A percentile compares a stretch with the other conserved stretches of the same genome.
Conservation (phyloP, 1,139 yeast genomes). For the Suhomyces bokatorum region DNA sequence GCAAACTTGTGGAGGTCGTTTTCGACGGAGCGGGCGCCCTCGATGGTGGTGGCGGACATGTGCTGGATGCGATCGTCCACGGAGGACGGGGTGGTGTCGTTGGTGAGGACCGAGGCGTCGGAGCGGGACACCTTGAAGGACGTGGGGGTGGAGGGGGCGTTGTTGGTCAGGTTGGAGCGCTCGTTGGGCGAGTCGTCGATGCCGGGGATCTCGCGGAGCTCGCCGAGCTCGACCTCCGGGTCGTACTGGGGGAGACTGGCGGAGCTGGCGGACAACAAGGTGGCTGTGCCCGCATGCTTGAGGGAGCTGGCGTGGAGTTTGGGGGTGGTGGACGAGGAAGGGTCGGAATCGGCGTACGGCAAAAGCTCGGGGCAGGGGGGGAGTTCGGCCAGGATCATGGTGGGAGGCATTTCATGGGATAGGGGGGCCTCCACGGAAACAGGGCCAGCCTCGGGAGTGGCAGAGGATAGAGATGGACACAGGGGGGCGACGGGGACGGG, state of each 20-base stretch:
- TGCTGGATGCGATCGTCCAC: conserved; percentile 9
- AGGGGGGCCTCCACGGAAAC: not conserved
- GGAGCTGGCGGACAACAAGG: conserved; percentile 3
- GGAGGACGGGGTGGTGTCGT: conserved; percentile 40
- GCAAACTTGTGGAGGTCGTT: not conserved
- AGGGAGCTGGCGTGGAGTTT: not conserved
- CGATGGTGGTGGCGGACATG: conserved; percentile 7
- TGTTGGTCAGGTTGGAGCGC: conserved; percentile 7
- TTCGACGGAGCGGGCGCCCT: not conserved
- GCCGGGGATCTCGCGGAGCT: not conserved
- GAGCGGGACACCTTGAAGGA: conserved; percentile 31
- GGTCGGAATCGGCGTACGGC: conserved; percentile 4
- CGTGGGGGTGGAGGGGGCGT: conserved; percentile 34
- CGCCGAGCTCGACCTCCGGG: not conserved
- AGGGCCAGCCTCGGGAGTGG: no score
- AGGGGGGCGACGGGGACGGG: not conserved
- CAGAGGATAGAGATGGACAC: no score
- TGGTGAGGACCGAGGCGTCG: conserved; percentile 27
- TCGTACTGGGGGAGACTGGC: conserved; percentile 2
- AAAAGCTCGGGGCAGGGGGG: conserved; percentile 7
- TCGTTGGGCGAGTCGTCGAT: not conserved
- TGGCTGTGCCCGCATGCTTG: not conserved
- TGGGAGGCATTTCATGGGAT: conserved; percentile 3
- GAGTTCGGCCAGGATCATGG: conserved; percentile 11
- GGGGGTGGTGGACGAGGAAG: conserved; percentile 2